Conservation (phyloP, 2,329 filamentous ascomycete species). For the Trichocomaceae sp. region DNA sequence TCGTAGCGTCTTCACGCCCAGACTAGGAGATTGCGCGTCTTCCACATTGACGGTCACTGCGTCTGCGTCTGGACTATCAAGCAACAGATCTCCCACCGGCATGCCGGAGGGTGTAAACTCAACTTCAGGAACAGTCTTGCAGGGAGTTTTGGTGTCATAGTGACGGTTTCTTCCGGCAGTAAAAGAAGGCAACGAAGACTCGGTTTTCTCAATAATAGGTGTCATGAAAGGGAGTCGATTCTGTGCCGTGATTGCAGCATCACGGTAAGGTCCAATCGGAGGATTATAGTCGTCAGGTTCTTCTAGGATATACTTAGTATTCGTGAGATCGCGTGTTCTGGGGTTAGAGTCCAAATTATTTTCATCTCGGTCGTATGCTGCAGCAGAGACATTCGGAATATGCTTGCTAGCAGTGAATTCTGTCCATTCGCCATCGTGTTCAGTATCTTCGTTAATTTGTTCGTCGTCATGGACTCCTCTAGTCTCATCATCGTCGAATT, state of each 20-base stretch:
- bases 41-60: conserved; percentile 39
- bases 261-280: conserved; percentile 71
- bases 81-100: conserved; percentile 43
- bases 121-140: conserved; percentile 42
- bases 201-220: conserved; percentile 91
- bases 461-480: conserved; percentile 34
- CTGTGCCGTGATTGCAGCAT: conserved; percentile 72
- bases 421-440: conserved; percentile 67
- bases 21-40: conserved; percentile 30
- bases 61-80: conserved; percentile 60
- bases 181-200: conserved; percentile 68
- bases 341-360: conserved; percentile 34
- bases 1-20: conserved; percentile 32
- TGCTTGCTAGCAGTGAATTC: conserved; percentile 74
- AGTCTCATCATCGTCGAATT: conserved; percentile 57
- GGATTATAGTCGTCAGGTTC: conserved; percentile 85
- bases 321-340: conserved; percentile 34
- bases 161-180: conserved; percentile 51
- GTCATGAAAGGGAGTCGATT: conserved; percentile 97
- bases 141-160: conserved; percentile 69
- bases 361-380: conserved; percentile 21
- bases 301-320: conserved; percentile 47
- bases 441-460: conserved; percentile 29
- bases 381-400: conserved; percentile 43
- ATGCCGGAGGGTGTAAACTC: conserved; percentile 23